A percentile compares a stretch with the other conserved stretches of the same genome.
phyloP scores from a whole-genome alignment of 768 basidiomycete genomes.

The Lanmaoa rubissima region DNA sequence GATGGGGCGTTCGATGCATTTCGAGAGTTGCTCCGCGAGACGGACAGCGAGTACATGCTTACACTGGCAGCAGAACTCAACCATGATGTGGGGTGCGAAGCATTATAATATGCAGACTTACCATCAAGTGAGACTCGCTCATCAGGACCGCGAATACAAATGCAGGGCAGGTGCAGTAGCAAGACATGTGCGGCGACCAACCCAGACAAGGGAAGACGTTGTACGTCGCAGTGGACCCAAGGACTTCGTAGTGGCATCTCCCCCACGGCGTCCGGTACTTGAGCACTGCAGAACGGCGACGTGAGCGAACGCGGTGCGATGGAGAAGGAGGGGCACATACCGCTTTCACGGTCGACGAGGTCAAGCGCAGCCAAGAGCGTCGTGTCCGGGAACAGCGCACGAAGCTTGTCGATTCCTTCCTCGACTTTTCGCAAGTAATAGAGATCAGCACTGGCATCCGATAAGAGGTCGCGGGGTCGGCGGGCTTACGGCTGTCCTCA shows the following conservation, averaged over 20 bases:
- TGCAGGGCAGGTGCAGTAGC: conserved; percentile 75
- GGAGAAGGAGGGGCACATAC: conserved; percentile 36
- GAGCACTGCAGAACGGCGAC: conserved; percentile 45
- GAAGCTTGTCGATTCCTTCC: conserved; percentile 53
- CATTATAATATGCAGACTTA: conserved; percentile 26
- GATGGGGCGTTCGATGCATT: conserved; percentile 49
- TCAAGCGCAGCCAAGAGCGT: conserved; percentile 71
- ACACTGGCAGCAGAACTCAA: conserved; percentile 47
- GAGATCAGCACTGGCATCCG: background rate
- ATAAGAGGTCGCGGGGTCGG: background rate
- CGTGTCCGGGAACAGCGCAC: conserved; percentile 58
- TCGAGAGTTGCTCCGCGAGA: conserved; percentile 54
- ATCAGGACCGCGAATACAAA: conserved; percentile 64
- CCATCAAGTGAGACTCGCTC: conserved; percentile 63
- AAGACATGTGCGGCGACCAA: conserved; percentile 39
- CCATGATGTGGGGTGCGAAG: background rate
- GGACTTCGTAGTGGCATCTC: conserved; percentile 60
- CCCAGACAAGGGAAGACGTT: conserved; percentile 51
- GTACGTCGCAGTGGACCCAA: conserved; percentile 64
- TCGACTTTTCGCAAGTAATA: conserved; percentile 38
- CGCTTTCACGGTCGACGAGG: conserved; percentile 68
- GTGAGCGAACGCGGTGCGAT: background rate
- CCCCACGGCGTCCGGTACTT: conserved; percentile 59
- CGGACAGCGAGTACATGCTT: conserved; percentile 74
- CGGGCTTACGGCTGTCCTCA: conserved; percentile 31